These are phyloP conservation scores for Pinus taeda DNA, from an alignment of 75 land plant genomes.

Conservation along the genomic window DNA sequence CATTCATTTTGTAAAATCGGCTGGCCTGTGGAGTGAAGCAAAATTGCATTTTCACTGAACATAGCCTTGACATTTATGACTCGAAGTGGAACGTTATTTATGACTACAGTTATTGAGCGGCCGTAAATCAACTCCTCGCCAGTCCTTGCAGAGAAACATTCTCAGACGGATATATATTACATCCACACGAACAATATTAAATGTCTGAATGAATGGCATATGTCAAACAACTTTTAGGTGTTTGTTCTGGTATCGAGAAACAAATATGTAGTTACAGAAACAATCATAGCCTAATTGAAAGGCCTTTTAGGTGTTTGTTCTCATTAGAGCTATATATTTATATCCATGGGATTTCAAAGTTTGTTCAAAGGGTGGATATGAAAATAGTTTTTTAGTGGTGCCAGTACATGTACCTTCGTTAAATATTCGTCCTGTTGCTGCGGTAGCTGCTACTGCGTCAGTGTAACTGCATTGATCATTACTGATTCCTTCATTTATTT, in stretches of 20 bases:
- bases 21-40: constrained; percentile 49
- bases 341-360: no score
- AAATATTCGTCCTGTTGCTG: neutral
- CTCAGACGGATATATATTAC: neutral
- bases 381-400: neutral
- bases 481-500: neutral
- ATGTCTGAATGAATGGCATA: no score
- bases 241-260: no score
- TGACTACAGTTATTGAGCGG: constrained; percentile 30
- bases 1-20: constrained; percentile 47
- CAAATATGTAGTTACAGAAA: no score
- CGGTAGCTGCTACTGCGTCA: neutral
- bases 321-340: no score
- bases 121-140: neutral
- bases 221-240: no score
- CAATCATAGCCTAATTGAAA: no score
- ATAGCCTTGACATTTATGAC: constrained; percentile 46
- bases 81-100: constrained; percentile 43
- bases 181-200: no score
- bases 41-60: constrained; percentile 47
- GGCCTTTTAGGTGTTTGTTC: no score
- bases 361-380: no score
- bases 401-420: neutral
- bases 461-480: neutral
- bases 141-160: neutral